Conservation (phyloP, 805 yeast genomes). For the Yarrowia keelungensis region DNA sequence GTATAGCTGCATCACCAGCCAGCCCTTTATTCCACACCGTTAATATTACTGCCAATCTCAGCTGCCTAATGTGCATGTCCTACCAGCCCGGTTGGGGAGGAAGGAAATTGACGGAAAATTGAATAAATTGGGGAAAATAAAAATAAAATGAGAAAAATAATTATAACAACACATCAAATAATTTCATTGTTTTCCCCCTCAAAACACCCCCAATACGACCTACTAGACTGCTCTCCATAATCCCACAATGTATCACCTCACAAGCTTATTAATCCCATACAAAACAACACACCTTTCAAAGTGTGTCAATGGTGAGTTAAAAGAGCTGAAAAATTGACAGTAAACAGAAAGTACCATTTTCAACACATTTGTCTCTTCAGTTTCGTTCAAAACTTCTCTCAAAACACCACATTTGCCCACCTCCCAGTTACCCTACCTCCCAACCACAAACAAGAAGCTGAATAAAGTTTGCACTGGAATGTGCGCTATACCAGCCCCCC, state of each 20-base stretch:
- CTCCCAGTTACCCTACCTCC: slow-evolving; percentile 18
- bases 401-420: no score
- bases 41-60: not conserved
- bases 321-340: not conserved
- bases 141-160: not conserved
- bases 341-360: not conserved
- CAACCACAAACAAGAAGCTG: not conserved
- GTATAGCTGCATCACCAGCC: no score
- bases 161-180: no score
- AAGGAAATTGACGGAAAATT: no score
- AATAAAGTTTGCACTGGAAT: slow-evolving; percentile 14
- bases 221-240: no score
- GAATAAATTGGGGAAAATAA: not conserved
- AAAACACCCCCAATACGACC: no score
- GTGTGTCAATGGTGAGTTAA: no score
- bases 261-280: no score
- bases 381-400: not conserved
- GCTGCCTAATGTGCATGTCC: slow-evolving; percentile 5
- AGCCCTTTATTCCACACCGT: no score
- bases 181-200: no score
- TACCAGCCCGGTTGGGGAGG: slow-evolving; percentile 6
- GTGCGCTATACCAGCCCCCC: slow-evolving; percentile 23
- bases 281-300: no score
- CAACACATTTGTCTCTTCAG: not conserved
- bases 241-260: no score